Evolutionary conservation across 345 rosid species (phyloP), one percentile per base, ranked within the genome.

Genomic region (Lumnitzera littorea): DNA sequence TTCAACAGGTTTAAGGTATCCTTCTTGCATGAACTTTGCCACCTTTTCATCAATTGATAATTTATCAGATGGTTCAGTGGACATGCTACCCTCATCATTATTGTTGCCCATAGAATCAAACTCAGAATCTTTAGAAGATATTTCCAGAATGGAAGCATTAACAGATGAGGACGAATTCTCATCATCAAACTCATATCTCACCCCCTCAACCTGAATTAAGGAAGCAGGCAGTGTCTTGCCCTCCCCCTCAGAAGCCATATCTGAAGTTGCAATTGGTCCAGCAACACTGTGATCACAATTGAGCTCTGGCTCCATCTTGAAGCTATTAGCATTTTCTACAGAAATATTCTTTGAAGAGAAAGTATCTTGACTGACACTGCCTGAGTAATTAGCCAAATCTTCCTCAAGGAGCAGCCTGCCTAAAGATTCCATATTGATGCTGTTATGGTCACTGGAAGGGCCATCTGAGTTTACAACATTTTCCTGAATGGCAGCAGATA

Each of bases 1-100:
- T 58, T 83, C 91, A 55, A 76, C 52, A 51, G 72, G 63, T 60
- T 86, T 97, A 69, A 90, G 81, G 53, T 78, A 80, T 57, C 92
- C 96, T 60, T 68, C 70, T 57, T 82, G 88, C 62, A 90, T 73
- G 71, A 90, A 88, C 25, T 72, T 83, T 61, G 79, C 65, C 68
- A 80, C 81, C 64, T 78, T 83, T 66, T 78, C 87, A 63, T 84
- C 81, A 74, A 83, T 60, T 52, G 68, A 78, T 74, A 73, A 64
- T 68, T 56, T 63, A 46, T 62, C 65, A 61, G 63, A 67, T 56
- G 76, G 51, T 64, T 64, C 60, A 52, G 31, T 51, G 57, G 61
- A 61, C 51, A 59, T 53, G 58, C 43, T 43, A 76, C n/a, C 60
- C 43, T 59, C 12, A 20, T 62, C 51, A 23, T 58, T 51, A 41